Evolutionary conservation across 352 stramenopile species (phyloP), one percentile per base, ranked within the genome.

Genomic region (Blastocystis sp.): DNA sequence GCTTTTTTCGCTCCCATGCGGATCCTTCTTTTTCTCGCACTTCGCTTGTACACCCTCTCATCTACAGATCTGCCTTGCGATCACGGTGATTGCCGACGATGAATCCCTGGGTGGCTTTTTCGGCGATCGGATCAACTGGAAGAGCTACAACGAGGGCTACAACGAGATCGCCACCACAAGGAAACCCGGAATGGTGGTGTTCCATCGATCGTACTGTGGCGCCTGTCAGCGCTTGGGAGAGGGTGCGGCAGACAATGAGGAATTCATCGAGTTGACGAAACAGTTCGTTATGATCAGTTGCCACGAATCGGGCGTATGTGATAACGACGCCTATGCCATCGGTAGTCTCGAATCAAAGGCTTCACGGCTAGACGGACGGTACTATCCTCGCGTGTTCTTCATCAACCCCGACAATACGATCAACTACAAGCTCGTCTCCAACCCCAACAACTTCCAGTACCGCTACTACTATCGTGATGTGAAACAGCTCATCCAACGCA

Each of bases 221-320:
- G 14, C 38, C 10, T 81, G 71, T 66, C 11, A 34, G 9, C 71
- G 71, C n/a, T 38, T 81, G 28, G 71, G 43, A 10, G 23, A 65
- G 10, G 71, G 66, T 10, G 53, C 66, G 7, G 23, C 21, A 19
- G 71, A 48, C 4, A 67, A 81, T 65, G 0, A n/a, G 38, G 21
- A 65, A 41, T 14, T 81, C 7, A 81, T 81, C 43, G 52, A 64
- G 23, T 53, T 21, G 66, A 62, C 40, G 7, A 40, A 66, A 3
- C 48, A 81, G 17, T 81, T 81, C 14, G 45, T 81, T 45, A 81
- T 81, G 71, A 65, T 81, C 71, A 81, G 71, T 41, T 81, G 71
- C 48, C 38, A 81, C 43, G 71, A 53, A 48, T 38, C 23, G 2
- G 66, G 66, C 53, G 71, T 66, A 38, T 53, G 48, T 3, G 23